Conservation (phyloP, 2,329 filamentous ascomycete genomes). For the Talaromyces sp. region DNA sequence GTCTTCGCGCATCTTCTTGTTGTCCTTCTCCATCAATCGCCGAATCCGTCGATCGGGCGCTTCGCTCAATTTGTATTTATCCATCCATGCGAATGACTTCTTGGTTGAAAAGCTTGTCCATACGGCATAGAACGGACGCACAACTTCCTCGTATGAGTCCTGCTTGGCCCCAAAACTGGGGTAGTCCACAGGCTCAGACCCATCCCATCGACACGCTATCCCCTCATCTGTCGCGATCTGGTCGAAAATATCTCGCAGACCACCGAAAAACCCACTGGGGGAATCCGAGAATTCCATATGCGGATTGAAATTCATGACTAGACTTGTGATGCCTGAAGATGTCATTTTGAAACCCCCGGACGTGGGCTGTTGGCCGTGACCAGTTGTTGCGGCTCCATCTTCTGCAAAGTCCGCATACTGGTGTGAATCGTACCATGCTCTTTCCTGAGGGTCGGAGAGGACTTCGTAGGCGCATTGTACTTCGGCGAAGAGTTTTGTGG, state of each 20-base stretch:
- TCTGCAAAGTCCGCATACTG: slow-evolving; percentile 77
- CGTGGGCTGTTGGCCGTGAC: slow-evolving; percentile 47
- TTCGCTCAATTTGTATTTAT: slow-evolving; percentile 77
- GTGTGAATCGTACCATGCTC: slow-evolving; percentile 97
- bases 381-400: slow-evolving; percentile 40
- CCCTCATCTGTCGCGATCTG: slow-evolving; percentile 77
- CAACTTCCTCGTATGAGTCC: slow-evolving; percentile 71
- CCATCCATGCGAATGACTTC: slow-evolving; percentile 87
- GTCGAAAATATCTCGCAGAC: slow-evolving; percentile 72
- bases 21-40: slow-evolving; percentile 91
- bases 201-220: slow-evolving; percentile 64
- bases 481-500: slow-evolving; percentile 84
- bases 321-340: slow-evolving; percentile 70
- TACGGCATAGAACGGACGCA: slow-evolving; percentile 73
- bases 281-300: slow-evolving; percentile 77
- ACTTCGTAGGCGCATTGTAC: slow-evolving; percentile 92
- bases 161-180: slow-evolving; percentile 77
- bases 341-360: slow-evolving; percentile 72
- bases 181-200: slow-evolving; percentile 61
- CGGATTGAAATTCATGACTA: slow-evolving; percentile 78
- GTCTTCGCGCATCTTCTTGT: slow-evolving; percentile 77
- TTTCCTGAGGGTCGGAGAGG: slow-evolving; percentile 91
- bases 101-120: slow-evolving; percentile 81
- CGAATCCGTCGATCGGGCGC: slow-evolving; percentile 81
- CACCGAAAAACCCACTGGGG: slow-evolving; percentile 79